Evolutionary conservation across 345 rosid genomes (phyloP).

Genomic region (Gynandropsis gynandra): DNA sequence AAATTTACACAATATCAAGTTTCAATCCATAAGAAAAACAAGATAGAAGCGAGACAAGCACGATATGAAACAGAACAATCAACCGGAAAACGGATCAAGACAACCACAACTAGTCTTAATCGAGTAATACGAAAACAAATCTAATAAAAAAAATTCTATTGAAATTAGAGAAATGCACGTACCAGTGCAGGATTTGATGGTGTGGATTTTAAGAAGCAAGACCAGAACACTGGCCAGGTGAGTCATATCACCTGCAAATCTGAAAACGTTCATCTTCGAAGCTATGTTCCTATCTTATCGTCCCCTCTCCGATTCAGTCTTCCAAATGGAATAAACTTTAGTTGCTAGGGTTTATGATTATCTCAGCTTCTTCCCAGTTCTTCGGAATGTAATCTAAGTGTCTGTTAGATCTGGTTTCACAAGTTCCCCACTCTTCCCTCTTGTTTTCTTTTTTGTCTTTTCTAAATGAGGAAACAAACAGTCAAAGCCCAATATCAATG

Average conservation of each 20-base stretch:
- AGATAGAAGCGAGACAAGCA: not conserved
- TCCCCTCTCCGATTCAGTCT: not conserved
- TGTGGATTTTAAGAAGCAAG: conserved; percentile 68
- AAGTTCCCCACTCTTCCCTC: not conserved
- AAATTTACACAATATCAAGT: not conserved
- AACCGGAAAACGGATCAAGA: not conserved
- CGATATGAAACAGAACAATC: not conserved
- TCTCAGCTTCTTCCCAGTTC: conserved; percentile 5
- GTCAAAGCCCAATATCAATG: not conserved
- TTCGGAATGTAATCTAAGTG: not conserved
- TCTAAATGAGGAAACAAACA: not conserved
- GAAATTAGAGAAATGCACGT: not conserved
- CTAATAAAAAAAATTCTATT: not conserved
- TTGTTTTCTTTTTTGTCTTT: too few relatives aligned
- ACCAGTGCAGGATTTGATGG: conserved; percentile 75
- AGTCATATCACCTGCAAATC: conserved; percentile 73
- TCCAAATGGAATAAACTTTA: not conserved
- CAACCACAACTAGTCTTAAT: too few relatives aligned
- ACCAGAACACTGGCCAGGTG: conserved; percentile 65
- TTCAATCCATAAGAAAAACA: not conserved
- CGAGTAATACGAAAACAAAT: not conserved
- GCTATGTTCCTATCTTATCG: not conserved
- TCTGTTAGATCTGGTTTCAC: conserved; percentile 11
- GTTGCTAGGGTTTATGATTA: conserved; percentile 1
- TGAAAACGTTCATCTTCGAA: conserved; percentile 49